Conservation (phyloP, 306 rosid genomes). For the Boehmeria nivea region DNA sequence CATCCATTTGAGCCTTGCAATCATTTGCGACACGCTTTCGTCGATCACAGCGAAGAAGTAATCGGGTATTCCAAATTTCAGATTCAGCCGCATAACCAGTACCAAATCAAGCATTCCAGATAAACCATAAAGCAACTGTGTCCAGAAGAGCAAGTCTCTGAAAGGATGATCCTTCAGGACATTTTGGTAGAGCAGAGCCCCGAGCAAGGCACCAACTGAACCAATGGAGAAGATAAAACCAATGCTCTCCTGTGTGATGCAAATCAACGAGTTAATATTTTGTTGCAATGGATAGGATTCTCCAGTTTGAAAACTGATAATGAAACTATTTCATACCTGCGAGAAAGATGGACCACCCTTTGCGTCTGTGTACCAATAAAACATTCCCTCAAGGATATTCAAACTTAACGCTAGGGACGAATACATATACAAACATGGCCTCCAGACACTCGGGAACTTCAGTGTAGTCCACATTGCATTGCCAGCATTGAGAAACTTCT, state of each 20-base stretch:
- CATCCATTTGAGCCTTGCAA: slow-evolving; percentile 88
- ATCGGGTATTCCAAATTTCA: slow-evolving; percentile 70
- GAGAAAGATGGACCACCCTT: slow-evolving; percentile 78
- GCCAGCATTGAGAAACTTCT: slow-evolving; percentile 62
- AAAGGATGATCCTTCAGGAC: slow-evolving; percentile 79
- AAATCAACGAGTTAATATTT: slow-evolving; percentile 16
- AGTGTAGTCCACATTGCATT: slow-evolving; percentile 82
- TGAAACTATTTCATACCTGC: slow-evolving; percentile 44
- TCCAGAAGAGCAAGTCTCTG: slow-evolving; percentile 87
- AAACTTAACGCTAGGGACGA: slow-evolving; percentile 72
- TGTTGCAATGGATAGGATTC: slow-evolving; percentile 8
- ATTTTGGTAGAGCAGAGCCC: slow-evolving; percentile 85
- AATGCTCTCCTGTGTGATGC: slow-evolving; percentile 79
- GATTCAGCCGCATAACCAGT: slow-evolving; percentile 58
- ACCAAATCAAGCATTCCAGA: slow-evolving; percentile 86
- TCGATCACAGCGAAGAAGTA: slow-evolving; percentile 75
- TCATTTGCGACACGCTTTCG: slow-evolving; percentile 75
- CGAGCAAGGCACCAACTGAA: slow-evolving; percentile 74
- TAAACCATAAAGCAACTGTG: slow-evolving; percentile 63
- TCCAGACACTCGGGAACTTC: slow-evolving; percentile 71
- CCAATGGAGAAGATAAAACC: slow-evolving; percentile 84
- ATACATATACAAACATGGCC: slow-evolving; percentile 87
- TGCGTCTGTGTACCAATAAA: slow-evolving; percentile 92
- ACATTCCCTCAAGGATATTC: slow-evolving; percentile 79
- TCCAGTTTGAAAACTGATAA: slow-evolving; percentile 2